Conservation (phyloP, 139 green algal species). For the Spirogloea muscicola region DNA sequence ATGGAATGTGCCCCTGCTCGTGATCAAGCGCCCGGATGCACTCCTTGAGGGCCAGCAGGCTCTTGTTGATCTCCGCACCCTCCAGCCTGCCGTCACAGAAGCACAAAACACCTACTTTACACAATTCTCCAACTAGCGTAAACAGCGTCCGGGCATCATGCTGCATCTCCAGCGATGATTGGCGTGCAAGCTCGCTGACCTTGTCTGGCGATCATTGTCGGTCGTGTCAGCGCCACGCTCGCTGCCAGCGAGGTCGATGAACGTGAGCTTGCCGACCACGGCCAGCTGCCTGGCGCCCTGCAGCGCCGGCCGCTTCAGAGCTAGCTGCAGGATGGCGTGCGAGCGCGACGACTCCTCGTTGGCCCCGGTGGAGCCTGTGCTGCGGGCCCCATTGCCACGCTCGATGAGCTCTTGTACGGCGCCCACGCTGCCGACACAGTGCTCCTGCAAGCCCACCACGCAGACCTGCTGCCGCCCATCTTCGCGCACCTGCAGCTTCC, state of each 20-base stretch:
- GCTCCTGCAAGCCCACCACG: slow-evolving; percentile 72
- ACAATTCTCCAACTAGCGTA: too few species aligned
- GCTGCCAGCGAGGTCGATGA: slow-evolving; percentile 95
- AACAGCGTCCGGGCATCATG: too few species aligned
- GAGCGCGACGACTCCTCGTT: slow-evolving; percentile 93
- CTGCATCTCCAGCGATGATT: too few species aligned
- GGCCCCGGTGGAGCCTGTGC: slow-evolving; percentile 84
- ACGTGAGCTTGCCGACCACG: slow-evolving; percentile 89
- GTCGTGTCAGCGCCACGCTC: slow-evolving; percentile 96
- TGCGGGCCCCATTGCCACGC: slow-evolving; percentile 59
- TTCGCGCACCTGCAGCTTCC: slow-evolving; percentile 87
- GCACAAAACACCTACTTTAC: too few species aligned
- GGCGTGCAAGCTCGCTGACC: slow-evolving; percentile 29
- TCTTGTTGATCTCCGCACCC: slow-evolving; percentile 99
- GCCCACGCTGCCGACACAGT: slow-evolving; percentile 50
- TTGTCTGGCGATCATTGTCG: slow-evolving; percentile 85
- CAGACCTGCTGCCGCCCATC: slow-evolving; percentile 82
- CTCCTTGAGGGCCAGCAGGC: slow-evolving; percentile 87
- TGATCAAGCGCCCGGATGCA: slow-evolving; percentile 89
- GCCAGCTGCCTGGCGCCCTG: too few species aligned
- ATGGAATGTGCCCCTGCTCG: slow-evolving; percentile 89
- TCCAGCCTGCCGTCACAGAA: slow-evolving; percentile 77
- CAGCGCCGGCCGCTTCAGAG: too few species aligned
- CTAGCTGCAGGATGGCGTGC: slow-evolving; percentile 93
- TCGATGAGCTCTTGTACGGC: slow-evolving; percentile 60